Percentiles rank a stretch among this genome's conserved stretches.
phyloP scores from a whole-genome alignment of 2,329 filamentous ascomycete genomes.

The Achaetomium macrosporum region DNA sequence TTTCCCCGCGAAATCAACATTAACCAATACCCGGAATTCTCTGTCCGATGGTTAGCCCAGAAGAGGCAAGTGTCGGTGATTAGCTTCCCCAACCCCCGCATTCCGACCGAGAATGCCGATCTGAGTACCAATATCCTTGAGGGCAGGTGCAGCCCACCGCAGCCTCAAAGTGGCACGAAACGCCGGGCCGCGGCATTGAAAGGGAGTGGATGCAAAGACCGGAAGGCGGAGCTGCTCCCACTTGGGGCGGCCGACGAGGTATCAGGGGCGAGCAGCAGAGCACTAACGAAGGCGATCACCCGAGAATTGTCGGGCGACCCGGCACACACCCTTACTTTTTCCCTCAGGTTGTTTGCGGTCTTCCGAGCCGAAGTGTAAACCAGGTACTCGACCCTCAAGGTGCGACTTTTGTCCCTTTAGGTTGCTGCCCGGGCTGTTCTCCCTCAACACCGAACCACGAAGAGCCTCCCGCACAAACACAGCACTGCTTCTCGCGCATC shows the following conservation, averaged over 20 bases:
- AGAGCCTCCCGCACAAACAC: neutral
- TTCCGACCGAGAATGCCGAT: conserved; percentile 27
- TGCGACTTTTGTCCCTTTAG: too few species aligned
- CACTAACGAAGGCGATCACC: conserved; percentile 12
- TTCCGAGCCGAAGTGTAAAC: too few species aligned
- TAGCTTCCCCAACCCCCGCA: conserved; percentile 25
- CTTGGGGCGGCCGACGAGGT: neutral
- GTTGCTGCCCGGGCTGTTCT: too few species aligned
- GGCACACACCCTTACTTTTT: neutral
- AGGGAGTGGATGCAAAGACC: conserved; percentile 6
- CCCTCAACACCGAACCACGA: neutral
- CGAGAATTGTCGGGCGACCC: neutral
- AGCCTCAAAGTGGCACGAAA: neutral
- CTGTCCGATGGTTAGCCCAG: conserved; percentile 21
- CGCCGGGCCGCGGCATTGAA: conserved; percentile 17
- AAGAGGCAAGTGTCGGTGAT: conserved; percentile 26
- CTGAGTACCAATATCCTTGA: conserved; percentile 16
- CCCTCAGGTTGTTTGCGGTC: neutral
- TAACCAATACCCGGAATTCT: conserved; percentile 22
- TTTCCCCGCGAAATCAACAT: conserved; percentile 4
- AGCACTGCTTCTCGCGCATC: neutral
- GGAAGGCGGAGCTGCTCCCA: too few species aligned
- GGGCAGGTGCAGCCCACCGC: conserved; percentile 12
- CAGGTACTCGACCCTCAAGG: too few species aligned
- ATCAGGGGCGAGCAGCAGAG: neutral